These are phyloP conservation scores for Juglanconis juglandina DNA, from an alignment of 2,329 filamentous ascomycete species.

Conservation along the genomic window DNA sequence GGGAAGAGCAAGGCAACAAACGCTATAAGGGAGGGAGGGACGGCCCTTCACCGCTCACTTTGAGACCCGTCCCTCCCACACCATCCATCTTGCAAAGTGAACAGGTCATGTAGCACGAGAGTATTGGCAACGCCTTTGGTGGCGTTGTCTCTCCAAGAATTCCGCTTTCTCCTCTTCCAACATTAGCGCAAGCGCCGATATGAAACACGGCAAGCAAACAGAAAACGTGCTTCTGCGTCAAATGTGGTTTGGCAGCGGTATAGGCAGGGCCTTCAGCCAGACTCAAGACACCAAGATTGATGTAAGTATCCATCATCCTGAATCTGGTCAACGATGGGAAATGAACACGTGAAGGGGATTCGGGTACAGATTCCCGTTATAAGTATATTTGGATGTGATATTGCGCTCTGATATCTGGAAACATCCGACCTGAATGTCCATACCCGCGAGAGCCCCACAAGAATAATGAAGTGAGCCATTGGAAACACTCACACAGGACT, in stretches of 20 bases:
- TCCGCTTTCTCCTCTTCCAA: neutral
- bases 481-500: neutral
- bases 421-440: too few species aligned
- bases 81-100: conserved; percentile 1
- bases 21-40: conserved; percentile 8
- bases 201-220: conserved; percentile 2
- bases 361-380: too few species aligned
- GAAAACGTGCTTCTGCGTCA: neutral
- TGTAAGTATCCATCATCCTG: too few species aligned
- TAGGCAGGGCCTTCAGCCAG: too few species aligned
- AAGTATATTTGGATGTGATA: too few species aligned
- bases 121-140: neutral
- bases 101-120: conserved; percentile 16
- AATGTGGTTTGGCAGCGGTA: neutral
- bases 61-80: neutral
- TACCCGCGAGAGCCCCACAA: neutral
- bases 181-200: neutral
- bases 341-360: too few species aligned
- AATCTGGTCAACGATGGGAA: too few species aligned
- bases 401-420: too few species aligned
- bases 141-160: neutral
- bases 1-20: neutral
- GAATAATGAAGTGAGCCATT: neutral
- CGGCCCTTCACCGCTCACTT: conserved; percentile 13
- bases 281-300: too few species aligned